Evolutionary conservation across 345 rosid species (phyloP), one percentile per base, ranked within the genome.

Genomic region (Arabis hirsuta): DNA sequence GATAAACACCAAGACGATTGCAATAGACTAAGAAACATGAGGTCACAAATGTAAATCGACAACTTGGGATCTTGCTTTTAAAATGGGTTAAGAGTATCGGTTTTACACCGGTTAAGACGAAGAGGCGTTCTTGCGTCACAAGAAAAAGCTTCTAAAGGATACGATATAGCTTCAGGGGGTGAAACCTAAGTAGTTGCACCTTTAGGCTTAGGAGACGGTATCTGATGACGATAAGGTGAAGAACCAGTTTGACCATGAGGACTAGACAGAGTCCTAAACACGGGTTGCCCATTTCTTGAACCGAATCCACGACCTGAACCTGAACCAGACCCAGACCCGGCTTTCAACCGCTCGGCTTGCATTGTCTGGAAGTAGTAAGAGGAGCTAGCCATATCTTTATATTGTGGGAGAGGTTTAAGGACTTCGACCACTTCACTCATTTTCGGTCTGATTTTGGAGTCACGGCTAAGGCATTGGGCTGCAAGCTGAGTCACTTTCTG

Each of bases 361-460:
- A 85, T 74, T 13, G 85, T 81, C 70, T 84, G 96, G 79, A 88
- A 90, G 80, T 82, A 88, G 72, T 90, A 86, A 11, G 94, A 88
- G 4, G 96, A 82, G 74, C 87, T 90, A 9, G 96, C 91, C 93
- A 87, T 90, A 80, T 90, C 93, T 83, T 86, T 86, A 1, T 86
- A 88, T 62, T 74, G 82, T 6, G 88, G 93, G 69, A 90, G 84
- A 22, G 94, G 91, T 75, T 90, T 90, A 50, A 90, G 81, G 27
- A 73, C 80, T 76, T 86, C 88, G 0, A 90, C 90, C 26, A 90
- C 96, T 80, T 88, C 93, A 55, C 96, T 90, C 96, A 90, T 90
- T 38, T 84, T 81, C n/a, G 96, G 96, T 72, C 96, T 83, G 34
- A 88, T 81, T 78, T 90, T 90, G 24, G 91, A 87, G 80, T 90